Evolutionary conservation across 768 basidiomycete species (phyloP).

Genomic region (Neoboletus subvelutipes): DNA sequence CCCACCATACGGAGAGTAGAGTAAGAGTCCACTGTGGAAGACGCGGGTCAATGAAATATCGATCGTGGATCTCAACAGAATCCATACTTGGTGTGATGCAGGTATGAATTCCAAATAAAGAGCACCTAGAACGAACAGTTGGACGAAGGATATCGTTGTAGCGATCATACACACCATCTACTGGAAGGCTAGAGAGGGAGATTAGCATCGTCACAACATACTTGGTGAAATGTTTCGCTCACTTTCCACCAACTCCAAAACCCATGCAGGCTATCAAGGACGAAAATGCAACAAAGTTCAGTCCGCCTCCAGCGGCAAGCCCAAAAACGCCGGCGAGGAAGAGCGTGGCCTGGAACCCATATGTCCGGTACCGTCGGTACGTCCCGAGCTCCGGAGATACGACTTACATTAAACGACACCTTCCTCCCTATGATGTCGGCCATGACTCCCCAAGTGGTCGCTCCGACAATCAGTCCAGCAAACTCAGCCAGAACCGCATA

Average conservation of each 20-base stretch:
- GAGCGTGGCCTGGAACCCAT: slow-evolving; percentile 29
- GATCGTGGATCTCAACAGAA: not conserved
- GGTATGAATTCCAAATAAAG: slow-evolving; percentile 48
- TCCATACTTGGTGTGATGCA: slow-evolving; percentile 36
- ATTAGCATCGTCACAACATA: slow-evolving; percentile 21
- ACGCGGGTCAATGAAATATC: not conserved
- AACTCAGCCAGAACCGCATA: slow-evolving; percentile 48
- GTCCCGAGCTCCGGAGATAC: not conserved
- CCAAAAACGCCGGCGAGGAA: slow-evolving; percentile 48
- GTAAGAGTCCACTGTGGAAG: slow-evolving; percentile 49
- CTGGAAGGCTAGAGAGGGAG: slow-evolving; percentile 36
- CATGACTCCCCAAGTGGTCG: slow-evolving; percentile 47
- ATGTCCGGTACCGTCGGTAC: not conserved
- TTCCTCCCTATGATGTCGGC: slow-evolving; percentile 50
- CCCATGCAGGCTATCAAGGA: slow-evolving; percentile 47
- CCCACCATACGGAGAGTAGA: slow-evolving; percentile 55
- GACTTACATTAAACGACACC: slow-evolving; percentile 42
- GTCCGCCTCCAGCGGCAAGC: slow-evolving; percentile 46
- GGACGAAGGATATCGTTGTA: not conserved
- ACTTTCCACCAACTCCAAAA: slow-evolving; percentile 54
- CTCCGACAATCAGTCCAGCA: slow-evolving; percentile 49
- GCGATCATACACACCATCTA: slow-evolving; percentile 40
- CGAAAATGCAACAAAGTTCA: slow-evolving; percentile 46
- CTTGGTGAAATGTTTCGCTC: slow-evolving; percentile 22
- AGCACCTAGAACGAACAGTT: slow-evolving; percentile 34